Conservation (phyloP, 345 rosid species). For the Mangifera indica region DNA sequence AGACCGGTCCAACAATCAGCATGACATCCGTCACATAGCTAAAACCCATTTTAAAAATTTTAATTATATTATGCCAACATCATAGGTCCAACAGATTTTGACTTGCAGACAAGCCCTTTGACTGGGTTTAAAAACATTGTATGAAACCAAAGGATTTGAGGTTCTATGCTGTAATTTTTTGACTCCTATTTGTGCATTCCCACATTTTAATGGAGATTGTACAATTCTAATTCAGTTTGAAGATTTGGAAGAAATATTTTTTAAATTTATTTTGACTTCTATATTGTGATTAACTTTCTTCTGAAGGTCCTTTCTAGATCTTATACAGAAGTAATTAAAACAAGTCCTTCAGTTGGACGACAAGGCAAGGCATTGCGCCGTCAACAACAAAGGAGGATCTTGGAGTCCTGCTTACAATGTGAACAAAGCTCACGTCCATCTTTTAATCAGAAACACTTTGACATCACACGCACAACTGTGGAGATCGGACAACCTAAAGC, state of each 20-base stretch:
- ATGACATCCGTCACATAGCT: too few species aligned
- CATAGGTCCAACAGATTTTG: too few species aligned
- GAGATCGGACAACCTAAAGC: constrained; percentile 17
- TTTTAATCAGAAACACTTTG: constrained; percentile 12
- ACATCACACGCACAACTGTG: not conserved
- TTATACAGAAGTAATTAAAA: constrained; percentile 58
- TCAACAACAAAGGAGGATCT: constrained; percentile 55
- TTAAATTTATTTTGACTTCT: not conserved
- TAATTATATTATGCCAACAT: too few species aligned
- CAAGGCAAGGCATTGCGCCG: constrained; percentile 93
- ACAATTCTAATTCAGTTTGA: not conserved
- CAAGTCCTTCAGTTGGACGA: constrained; percentile 84
- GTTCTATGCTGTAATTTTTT: not conserved
- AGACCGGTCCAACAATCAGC: too few species aligned
- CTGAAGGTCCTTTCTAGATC: constrained; percentile 68
- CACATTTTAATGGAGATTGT: not conserved
- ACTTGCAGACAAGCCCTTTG: too few species aligned
- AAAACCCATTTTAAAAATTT: too few species aligned
- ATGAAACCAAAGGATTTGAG: not conserved
- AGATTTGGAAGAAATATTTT: not conserved
- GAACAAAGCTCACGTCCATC: constrained; percentile 19
- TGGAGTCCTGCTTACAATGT: constrained; percentile 22
- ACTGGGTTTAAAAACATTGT: not conserved
- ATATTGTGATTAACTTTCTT: constrained; percentile 18
- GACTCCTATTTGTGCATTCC: not conserved